Evolutionary conservation across 495 filamentous ascomycete species (phyloP), one percentile per base, ranked within the genome.

Genomic region (Penicillium cataractarum): DNA sequence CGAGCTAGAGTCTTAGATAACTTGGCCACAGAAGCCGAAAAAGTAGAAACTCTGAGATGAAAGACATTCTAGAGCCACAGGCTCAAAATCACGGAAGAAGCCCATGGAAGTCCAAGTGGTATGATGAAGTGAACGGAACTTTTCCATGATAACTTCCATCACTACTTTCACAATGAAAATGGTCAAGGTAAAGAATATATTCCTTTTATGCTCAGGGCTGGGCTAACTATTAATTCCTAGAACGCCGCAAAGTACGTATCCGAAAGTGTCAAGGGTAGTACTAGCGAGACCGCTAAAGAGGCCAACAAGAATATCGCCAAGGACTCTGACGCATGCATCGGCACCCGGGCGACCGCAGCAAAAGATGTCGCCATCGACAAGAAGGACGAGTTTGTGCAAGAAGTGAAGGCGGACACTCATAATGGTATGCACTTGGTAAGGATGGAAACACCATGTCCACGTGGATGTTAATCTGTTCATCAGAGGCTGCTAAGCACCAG

Each of bases 221-320:
- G 8, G 33, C 58, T 65, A 55, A 64, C 42, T 32, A n/a, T 2
- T 15, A 13, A n/a, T 7, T 51, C 48, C 8, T 26, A 68, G 56
- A 62, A 66, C 55, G 63, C 66, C 39, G 63, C 39, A 26, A 55
- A n/a, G n/a, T n/a, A 68, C 56, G 66, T 66, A 40, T 21, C n/a
- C 40, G 7, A 12, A 63, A 65, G 66, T 53, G 26, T 68, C 32
- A 59, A 68, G 40, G 66, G 66, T 10, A 46, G 50, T 40, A 58
- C 62, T 42, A 50, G 58, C 2, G 22, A 53, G 21, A 53, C 59
- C n/a, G 63, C 66, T 24, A 63, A 69, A 59, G 63, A 69, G 63
- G 56, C 48, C 63, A 69, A 65, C 59, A 69, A 66, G 57, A 21
- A 55, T 9, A 60, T 69, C 21, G 66, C 66, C 10, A 69, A 66